These are phyloP conservation scores for Capsella rubella DNA, from an alignment of 441 rosid species.

Conservation along the genomic window DNA sequence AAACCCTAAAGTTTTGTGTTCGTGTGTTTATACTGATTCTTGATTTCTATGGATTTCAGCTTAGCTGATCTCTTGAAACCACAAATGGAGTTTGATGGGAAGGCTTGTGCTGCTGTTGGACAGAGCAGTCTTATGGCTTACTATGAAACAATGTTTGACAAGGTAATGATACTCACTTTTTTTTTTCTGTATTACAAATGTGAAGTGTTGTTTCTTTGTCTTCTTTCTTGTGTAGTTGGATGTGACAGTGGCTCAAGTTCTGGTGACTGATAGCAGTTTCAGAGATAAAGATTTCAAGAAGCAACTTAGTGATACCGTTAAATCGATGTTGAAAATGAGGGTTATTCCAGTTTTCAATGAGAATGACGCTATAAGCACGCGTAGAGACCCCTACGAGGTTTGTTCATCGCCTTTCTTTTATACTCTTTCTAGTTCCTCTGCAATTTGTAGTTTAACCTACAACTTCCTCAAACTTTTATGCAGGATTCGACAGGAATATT, in stretches of 20 bases:
- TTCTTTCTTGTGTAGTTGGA: constrained; percentile 69
- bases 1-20: no score
- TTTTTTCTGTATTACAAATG: background rate
- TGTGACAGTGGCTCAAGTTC: constrained; percentile 91
- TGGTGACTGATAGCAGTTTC: constrained; percentile 93
- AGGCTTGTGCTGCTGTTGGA: constrained; percentile 99
- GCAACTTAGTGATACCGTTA: constrained; percentile 84
- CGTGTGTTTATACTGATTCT: constrained; percentile 12
- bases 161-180: constrained; percentile 57
- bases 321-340: constrained; percentile 63
- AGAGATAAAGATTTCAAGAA: constrained; percentile 77
- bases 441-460: constrained; percentile 10
- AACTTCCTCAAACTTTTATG: constrained; percentile 36
- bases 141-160: constrained; percentile 84
- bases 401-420: constrained; percentile 30
- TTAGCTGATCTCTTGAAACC: constrained; percentile 97
- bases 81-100: constrained; percentile 88
- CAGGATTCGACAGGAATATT: constrained; percentile 99
- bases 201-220: constrained; percentile 24
- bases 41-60: constrained; percentile 49
- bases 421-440: constrained; percentile 5
- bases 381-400: constrained; percentile 98
- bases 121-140: constrained; percentile 97
- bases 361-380: constrained; percentile 97
- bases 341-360: constrained; percentile 97